phyloP scores from a whole-genome alignment of 306 rosid genomes.

The Glycine tomentella region DNA sequence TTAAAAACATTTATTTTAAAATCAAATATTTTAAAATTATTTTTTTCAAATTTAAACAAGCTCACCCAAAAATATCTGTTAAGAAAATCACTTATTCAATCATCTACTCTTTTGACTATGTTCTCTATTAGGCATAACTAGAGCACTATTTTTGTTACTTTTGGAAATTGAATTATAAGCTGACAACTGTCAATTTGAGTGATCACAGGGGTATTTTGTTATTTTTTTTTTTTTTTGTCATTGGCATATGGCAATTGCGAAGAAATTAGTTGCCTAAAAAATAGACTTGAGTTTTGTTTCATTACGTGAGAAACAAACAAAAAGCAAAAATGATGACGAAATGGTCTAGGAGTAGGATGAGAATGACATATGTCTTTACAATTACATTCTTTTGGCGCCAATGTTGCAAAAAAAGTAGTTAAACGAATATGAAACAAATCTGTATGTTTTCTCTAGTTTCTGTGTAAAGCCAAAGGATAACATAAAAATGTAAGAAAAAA shows the following conservation, averaged over 20 bases:
- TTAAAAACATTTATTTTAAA: too few species aligned
- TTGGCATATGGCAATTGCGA: neutral
- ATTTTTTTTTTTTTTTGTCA: neutral
- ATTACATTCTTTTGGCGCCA: conserved; percentile 30
- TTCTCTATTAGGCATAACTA: neutral
- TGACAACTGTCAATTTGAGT: neutral
- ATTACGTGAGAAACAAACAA: neutral
- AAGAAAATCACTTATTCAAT: too few species aligned
- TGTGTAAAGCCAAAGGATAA: neutral
- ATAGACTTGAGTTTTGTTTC: neutral
- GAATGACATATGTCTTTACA: neutral
- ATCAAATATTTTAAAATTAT: too few species aligned
- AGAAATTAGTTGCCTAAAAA: neutral
- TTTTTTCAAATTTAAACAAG: too few species aligned
- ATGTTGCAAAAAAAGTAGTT: neutral
- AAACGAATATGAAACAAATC: neutral
- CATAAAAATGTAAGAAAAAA: too few species aligned
- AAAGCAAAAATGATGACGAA: neutral
- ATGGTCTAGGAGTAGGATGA: neutral
- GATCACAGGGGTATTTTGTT: neutral
- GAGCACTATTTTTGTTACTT: neutral
- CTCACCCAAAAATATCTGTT: too few species aligned
- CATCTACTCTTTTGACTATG: neutral
- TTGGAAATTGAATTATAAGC: neutral
- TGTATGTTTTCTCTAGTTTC: neutral